Conservation (phyloP, 495 filamentous ascomycete species). For the Talaromyces thailandensis region DNA sequence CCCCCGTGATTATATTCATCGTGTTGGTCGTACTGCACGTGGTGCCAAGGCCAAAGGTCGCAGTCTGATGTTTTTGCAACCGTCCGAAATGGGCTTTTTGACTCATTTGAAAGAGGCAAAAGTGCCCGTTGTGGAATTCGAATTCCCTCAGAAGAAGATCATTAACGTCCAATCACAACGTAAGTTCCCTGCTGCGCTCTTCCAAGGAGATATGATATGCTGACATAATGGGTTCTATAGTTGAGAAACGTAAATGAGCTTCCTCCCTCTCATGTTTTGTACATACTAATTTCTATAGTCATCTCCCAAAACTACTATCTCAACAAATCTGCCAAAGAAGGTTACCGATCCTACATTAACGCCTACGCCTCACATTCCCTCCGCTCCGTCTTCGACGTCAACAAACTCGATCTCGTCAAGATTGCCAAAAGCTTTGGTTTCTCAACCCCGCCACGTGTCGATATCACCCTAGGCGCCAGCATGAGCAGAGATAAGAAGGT, state of each 20-base stretch:
- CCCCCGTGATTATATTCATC: slow-evolving; percentile 89
- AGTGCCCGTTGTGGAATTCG: slow-evolving; percentile 91
- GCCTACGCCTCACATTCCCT: slow-evolving; percentile 90
- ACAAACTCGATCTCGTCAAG: slow-evolving; percentile 88
- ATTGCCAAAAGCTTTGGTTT: slow-evolving; percentile 95
- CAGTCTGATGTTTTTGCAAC: slow-evolving; percentile 85
- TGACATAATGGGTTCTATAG: neutral
- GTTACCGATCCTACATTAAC: slow-evolving; percentile 78
- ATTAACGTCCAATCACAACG: slow-evolving; percentile 91
- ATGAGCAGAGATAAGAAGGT: slow-evolving; percentile 83
- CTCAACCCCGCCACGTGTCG: slow-evolving; percentile 75
- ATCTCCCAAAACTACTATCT: slow-evolving; percentile 8
- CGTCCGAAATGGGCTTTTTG: slow-evolving; percentile 85
- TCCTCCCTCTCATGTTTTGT: neutral
- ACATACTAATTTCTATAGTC: slow-evolving; percentile 7
- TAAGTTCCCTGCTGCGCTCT: slow-evolving; percentile 42
- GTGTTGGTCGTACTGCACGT: slow-evolving; percentile 89
- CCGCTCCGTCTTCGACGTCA: slow-evolving; percentile 83
- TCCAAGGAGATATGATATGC: neutral
- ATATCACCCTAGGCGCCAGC: slow-evolving; percentile 79
- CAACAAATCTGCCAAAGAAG: slow-evolving; percentile 54
- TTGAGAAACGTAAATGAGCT: slow-evolving; percentile 4
- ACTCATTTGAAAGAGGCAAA: slow-evolving; percentile 85
- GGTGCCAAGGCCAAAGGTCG: slow-evolving; percentile 74
- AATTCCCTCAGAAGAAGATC: slow-evolving; percentile 87